A percentile compares a stretch with the other conserved stretches of the same genome.
Evolutionary conservation across 495 filamentous ascomycete species (phyloP).

Genomic region (Podospora tetraspora): DNA sequence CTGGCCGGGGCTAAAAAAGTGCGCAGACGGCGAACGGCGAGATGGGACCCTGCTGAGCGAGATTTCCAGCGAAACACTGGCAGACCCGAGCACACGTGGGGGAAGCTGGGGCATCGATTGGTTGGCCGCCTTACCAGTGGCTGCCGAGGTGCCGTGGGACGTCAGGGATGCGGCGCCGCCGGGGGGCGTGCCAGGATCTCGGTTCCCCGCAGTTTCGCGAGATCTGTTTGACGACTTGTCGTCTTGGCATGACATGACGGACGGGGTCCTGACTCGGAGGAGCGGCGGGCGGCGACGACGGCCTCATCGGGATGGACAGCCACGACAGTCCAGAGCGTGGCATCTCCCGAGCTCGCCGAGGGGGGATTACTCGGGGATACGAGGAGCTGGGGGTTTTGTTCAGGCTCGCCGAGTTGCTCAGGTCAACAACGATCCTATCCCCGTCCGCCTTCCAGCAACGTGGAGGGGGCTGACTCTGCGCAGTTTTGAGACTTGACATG

Average conservation of each 20-base stretch:
- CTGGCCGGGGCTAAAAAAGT: neutral
- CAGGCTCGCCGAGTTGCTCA: neutral
- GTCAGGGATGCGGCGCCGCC: neutral
- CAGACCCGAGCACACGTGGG: slow-evolving; percentile 19
- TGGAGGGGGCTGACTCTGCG: neutral
- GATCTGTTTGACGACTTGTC: neutral
- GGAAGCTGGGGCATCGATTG: slow-evolving; percentile 7
- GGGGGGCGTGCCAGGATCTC: neutral
- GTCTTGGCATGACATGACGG: neutral
- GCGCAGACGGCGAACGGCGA: neutral
- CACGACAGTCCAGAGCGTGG: neutral
- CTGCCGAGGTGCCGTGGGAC: slow-evolving; percentile 4
- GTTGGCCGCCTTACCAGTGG: slow-evolving; percentile 10
- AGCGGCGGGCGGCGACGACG: neutral
- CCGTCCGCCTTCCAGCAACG: neutral
- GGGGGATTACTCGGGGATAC: neutral
- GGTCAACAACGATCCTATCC: neutral
- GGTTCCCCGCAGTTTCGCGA: neutral
- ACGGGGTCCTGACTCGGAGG: neutral
- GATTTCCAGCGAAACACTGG: neutral
- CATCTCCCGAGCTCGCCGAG: neutral
- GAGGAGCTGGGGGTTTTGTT: neutral
- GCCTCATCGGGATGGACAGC: neutral
- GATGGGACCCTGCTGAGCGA: neutral
- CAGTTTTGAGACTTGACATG: neutral